These are phyloP conservation scores for Bretziella fagacearum DNA, from an alignment of 2,329 filamentous ascomycete genomes.

Conservation along the genomic window DNA sequence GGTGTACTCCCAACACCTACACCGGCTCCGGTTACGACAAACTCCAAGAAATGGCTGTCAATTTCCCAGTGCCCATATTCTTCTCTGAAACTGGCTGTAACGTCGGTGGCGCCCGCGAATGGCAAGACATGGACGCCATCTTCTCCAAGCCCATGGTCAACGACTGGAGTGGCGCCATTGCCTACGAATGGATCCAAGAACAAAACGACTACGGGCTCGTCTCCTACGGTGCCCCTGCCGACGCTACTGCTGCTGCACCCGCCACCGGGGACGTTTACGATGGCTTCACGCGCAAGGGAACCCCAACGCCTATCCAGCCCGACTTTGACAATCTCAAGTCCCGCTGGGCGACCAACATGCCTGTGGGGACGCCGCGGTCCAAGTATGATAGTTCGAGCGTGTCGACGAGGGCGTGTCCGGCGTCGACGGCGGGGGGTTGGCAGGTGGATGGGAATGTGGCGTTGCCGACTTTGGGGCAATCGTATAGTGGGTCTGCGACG, in stretches of 20 bases:
- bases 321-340: slow-evolving; percentile 64
- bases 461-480: slow-evolving; percentile 51
- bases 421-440: slow-evolving; percentile 53
- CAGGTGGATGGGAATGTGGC: slow-evolving; percentile 50
- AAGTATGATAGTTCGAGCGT: slow-evolving; percentile 46
- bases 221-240: slow-evolving; percentile 49
- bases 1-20: slow-evolving; percentile 48
- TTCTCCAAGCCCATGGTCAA: slow-evolving; percentile 56
- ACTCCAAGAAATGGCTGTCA: slow-evolving; percentile 47
- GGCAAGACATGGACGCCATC: slow-evolving; percentile 59
- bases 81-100: slow-evolving; percentile 85
- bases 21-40: slow-evolving; percentile 48
- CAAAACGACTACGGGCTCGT: slow-evolving; percentile 69
- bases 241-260: slow-evolving; percentile 29
- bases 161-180: slow-evolving; percentile 57
- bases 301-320: slow-evolving; percentile 52
- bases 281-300: slow-evolving; percentile 54
- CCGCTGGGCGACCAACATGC: slow-evolving; percentile 57
- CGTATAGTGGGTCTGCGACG: not conserved
- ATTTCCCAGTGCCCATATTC: slow-evolving; percentile 72
- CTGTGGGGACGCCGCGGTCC: slow-evolving; percentile 48
- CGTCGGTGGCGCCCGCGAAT: slow-evolving; percentile 38
- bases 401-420: slow-evolving; percentile 52
- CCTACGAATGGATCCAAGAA: slow-evolving; percentile 86
- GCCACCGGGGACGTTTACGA: slow-evolving; percentile 36